A percentile compares a stretch with the other conserved stretches of the same genome.
Conservation (phyloP, 2,329 filamentous ascomycete species). For the Tolypocladium cylindrosporum region DNA sequence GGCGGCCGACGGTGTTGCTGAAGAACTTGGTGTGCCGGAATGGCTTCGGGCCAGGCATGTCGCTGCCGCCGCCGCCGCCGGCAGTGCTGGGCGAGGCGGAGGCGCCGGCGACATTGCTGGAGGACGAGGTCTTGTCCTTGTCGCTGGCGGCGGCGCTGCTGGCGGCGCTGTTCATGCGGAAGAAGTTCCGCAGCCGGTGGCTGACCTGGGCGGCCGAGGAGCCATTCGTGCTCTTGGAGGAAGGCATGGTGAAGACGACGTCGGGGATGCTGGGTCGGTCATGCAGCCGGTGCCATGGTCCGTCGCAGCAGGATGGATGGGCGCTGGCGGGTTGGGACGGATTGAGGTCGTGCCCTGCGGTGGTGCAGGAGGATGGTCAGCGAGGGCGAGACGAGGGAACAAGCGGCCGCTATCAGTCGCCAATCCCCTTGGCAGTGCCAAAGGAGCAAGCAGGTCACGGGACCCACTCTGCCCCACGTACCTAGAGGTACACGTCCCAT, state of each 20-base stretch:
- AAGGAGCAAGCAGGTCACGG: no score
- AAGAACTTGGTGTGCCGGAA: constrained; percentile 86
- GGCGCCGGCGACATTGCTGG: constrained; percentile 6
- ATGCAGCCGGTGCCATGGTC: constrained; percentile 29
- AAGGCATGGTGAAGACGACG: constrained; percentile 31
- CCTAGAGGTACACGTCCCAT: no score
- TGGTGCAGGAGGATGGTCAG: neutral
- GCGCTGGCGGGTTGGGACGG: neutral
- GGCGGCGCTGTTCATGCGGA: constrained; percentile 50
- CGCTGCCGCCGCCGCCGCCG: constrained; percentile 5
- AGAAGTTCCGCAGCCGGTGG: constrained; percentile 61
- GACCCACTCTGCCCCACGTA: no score
- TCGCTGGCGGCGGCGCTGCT: constrained; percentile 24
- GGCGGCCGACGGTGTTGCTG: constrained; percentile 73
- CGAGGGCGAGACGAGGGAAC: neutral
- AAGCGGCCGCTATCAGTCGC: neutral
- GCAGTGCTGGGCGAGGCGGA: neutral
- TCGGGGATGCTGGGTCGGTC: constrained; percentile 11
- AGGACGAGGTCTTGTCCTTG: constrained; percentile 56
- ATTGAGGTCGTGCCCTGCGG: neutral
- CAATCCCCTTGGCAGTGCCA: no score
- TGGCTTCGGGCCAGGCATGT: constrained; percentile 35
- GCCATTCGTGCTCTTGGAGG: constrained; percentile 42
- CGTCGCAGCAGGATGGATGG: constrained; percentile 9
- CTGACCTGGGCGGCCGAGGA: constrained; percentile 48